Conservation (phyloP, 169 alveolate species). For the Plasmodium chabaudi region DNA sequence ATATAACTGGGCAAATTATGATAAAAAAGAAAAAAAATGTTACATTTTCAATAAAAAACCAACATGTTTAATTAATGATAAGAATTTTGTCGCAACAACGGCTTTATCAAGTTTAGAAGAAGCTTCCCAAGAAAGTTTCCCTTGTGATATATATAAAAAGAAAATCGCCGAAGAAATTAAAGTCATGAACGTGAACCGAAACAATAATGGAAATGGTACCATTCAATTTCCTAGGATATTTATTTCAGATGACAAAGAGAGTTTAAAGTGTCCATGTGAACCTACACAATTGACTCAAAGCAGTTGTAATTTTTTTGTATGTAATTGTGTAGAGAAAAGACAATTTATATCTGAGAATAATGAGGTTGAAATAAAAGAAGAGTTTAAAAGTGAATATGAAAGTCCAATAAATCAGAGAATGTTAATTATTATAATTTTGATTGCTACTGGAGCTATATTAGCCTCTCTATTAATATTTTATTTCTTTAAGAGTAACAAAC, state of each 20-base stretch:
- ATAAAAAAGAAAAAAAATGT: conserved; percentile 62
- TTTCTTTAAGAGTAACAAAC: conserved; percentile 20
- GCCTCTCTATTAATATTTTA: conserved; percentile 3
- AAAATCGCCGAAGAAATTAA: conserved; percentile 33
- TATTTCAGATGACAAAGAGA: conserved; percentile 37
- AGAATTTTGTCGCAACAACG: conserved; percentile 81
- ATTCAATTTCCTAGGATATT: conserved; percentile 78
- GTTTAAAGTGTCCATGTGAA: conserved; percentile 62
- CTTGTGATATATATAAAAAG: conserved; percentile 79
- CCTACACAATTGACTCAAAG: conserved; percentile 27
- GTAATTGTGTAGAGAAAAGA: conserved; percentile 60
- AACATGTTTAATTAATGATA: conserved; percentile 80
- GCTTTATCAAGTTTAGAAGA: conserved; percentile 82
- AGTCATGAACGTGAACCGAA: not conserved
- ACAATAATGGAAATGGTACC: conserved; percentile 2
- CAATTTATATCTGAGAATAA: conserved; percentile 34
- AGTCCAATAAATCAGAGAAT: not conserved
- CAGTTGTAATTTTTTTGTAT: conserved; percentile 39
- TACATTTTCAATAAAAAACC: conserved; percentile 78
- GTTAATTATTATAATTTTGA: conserved; percentile 20
- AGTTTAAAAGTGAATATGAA: conserved; percentile 9
- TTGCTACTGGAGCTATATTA: not conserved
- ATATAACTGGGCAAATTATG: conserved; percentile 84
- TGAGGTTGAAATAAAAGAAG: conserved; percentile 39
- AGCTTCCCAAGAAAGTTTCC: conserved; percentile 75